Base-by-base conservation (phyloP, 2,329 filamentous ascomycete genomes). In the Penicillium sp. region DNA sequence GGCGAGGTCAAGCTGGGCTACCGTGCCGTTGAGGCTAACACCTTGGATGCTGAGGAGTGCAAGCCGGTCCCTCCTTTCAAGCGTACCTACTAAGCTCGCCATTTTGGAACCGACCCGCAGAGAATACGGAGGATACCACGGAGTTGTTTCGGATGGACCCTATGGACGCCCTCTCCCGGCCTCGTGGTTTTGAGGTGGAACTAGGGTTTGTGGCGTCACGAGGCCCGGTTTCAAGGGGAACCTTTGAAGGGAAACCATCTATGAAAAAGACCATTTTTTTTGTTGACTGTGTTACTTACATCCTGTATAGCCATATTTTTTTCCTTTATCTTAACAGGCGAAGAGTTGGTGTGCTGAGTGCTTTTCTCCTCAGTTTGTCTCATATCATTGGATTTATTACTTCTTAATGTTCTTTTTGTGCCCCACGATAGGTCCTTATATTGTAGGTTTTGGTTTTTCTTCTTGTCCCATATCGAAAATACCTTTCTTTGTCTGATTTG, bases 31-130 rank as follows among this genome's bases (percentile, higher is more conserved):
- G 88, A 89, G 60, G 82, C 82, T 64, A 86, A 84, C 60, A 97
- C 94, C 27, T 81, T 99, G 65, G 94, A 97, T 70, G 92, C 96
- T 85, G 86, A 83, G 68, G 94, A 99, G 84, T 97, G 94, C 86
- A 91, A 94, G 83, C 80, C 90, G 63, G 91, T 99, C 57, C 92
- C 93, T 66, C 94, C 94, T 44, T 97, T 97, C 85, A 96, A 97
- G 86, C 76, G 79, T 72, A 75, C 72, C 51, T 81, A 81, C 70
- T 81, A 79, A 68, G 56, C 58, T 44, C 50, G 48, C 55, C 52
- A 27, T 48, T 27, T 37, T 41, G 50, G 52, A 47, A 48, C 54
- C 46, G 56, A 54, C 42, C 25, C 34, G 34, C 34, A 51, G 38
- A 54, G 50, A 44, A 50, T 47, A 48, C 42, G 37, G 44, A 61